A percentile compares a stretch with the other conserved stretches of the same genome.
Evolutionary conservation across 208 protist species (phyloP).

Genomic region (Naegleria gruberi): DNA sequence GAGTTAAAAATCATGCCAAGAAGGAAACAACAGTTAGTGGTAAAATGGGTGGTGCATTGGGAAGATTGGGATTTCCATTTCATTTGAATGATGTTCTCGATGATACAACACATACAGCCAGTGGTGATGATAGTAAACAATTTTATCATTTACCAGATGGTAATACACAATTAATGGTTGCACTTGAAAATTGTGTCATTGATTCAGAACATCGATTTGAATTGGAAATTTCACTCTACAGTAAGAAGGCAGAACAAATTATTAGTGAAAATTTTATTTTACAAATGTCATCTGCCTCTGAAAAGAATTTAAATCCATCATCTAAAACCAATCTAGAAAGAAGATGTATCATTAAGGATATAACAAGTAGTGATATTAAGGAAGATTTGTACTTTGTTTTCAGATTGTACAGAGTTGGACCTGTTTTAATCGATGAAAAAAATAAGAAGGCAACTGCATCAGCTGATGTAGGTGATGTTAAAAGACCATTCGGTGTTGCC

Average conservation of each 20-base stretch:
- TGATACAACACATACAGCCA: neutral
- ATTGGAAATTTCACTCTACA: neutral
- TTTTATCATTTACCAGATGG: conserved; percentile 11
- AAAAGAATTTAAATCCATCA: neutral
- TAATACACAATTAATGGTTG: neutral
- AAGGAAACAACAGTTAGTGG: neutral
- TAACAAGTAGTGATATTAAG: neutral
- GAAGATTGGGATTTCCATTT: neutral
- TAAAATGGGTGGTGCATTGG: neutral
- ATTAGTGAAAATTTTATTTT: neutral
- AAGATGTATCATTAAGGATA: neutral
- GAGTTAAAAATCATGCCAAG: neutral
- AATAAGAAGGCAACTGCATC: neutral
- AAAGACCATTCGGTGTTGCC: neutral
- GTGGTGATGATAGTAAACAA: neutral
- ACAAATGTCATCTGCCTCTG: neutral
- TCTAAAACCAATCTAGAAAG: neutral
- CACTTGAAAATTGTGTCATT: neutral
- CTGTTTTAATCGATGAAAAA: neutral
- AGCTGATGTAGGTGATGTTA: neutral
- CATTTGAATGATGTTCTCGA: neutral
- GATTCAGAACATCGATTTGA: neutral
- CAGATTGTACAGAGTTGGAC: neutral
- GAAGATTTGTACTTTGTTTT: neutral
- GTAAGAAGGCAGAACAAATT: neutral